Evolutionary conservation across 345 rosid species (phyloP), one percentile per base, ranked within the genome.

Genomic region (Pistacia atlantica): DNA sequence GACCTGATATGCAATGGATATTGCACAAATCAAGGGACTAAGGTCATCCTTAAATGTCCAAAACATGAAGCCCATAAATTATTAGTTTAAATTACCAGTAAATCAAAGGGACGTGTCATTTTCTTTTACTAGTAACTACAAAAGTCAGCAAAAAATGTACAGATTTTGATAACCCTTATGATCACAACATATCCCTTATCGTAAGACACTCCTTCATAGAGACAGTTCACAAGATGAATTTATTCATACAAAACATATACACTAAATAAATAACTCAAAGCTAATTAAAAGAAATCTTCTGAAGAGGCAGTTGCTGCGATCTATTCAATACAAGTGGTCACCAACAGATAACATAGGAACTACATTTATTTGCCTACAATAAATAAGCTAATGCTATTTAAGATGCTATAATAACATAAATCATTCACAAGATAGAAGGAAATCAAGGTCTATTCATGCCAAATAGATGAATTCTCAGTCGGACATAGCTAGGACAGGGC

Each of bases 371-470:
- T 33, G 3, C 33, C 42, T n/a, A 38, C 20, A 37, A 42, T 62
- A 8, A 56, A 2, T 10, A 67, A 13, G 28, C 55, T 14, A 31
- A 58, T 22, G 22, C 14, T 54, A 62, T 52, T 52, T 31, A 25
- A 25, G 54, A 66, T 59, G 48, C 65, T 22, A 35, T 22, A 48
- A 66, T 0, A 14, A 22, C 48, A 65, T 33, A 38, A 38, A 71
- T 42, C 11, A 74, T 33, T 69, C 51, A 35, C 18, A 60, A 33
- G 8, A n/a, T 51, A 58, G n/a, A 37, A 75, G 7, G 22, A 68
- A 54, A 65, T 67, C 7, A 65, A 25, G 51, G 38, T 63, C 67
- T 28, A 33, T 22, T 33, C 75, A 38, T 49, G 66, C 81, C 75
- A 51, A 60, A 46, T 16, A 16, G 65, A 67, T 0, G 63, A 74